A percentile compares a stretch with the other conserved stretches of the same genome.
phyloP scores from a whole-genome alignment of 2,329 filamentous ascomycete genomes.

The Orbilia brochopaga region DNA sequence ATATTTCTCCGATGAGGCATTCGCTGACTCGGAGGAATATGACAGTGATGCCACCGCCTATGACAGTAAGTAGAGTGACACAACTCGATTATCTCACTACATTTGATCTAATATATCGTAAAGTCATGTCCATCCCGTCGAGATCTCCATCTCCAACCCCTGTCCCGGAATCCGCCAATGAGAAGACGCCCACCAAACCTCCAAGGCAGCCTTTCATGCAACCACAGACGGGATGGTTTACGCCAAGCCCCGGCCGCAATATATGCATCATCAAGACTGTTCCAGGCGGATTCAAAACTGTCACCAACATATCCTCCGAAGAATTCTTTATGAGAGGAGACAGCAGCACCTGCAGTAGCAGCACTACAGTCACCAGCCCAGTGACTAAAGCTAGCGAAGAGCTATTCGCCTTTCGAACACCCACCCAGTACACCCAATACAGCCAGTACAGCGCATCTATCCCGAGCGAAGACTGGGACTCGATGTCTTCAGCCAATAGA shows the following conservation, averaged over 20 bases:
- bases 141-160: constrained; percentile 44
- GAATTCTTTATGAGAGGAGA: constrained; percentile 32
- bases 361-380: constrained; percentile 25
- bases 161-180: constrained; percentile 32
- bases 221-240: constrained; percentile 40
- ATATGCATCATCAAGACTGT: constrained; percentile 40
- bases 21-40: constrained; percentile 35
- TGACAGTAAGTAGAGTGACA: constrained; percentile 36
- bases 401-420: constrained; percentile 44
- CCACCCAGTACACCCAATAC: too few species aligned
- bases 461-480: constrained; percentile 44
- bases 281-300: constrained; percentile 28
- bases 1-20: constrained; percentile 45
- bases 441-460: constrained; percentile 46
- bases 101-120: constrained; percentile 14
- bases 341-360: constrained; percentile 32
- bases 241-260: constrained; percentile 32
- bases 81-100: not conserved
- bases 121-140: constrained; percentile 42
- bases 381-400: constrained; percentile 44
- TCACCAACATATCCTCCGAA: constrained; percentile 41
- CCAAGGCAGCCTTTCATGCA: constrained; percentile 24
- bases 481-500: constrained; percentile 38
- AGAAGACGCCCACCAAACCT: constrained; percentile 44
- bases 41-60: constrained; percentile 47